Evolutionary conservation across 1,284 basidiomycete genomes (phyloP), one percentile per base, ranked within the genome.

Genomic region (Agroathelia rolfsii): DNA sequence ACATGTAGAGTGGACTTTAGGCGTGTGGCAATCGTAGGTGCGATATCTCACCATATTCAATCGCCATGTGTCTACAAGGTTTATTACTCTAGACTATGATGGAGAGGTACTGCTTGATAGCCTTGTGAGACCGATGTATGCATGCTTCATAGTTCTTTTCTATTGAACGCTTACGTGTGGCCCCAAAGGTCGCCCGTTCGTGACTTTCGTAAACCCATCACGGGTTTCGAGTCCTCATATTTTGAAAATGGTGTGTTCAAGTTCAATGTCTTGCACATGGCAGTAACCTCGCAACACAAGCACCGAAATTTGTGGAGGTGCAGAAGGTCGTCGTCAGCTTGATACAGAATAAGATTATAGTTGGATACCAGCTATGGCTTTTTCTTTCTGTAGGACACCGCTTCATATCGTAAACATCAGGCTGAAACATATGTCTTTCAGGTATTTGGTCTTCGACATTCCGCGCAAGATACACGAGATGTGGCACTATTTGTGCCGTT

Each of bases 331-430:
- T 72, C 5, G 57, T 60, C 10, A 46, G 48, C 7, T 43, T 69
- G 26, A 58, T 74, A 22, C 50, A 47, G 9, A 55, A 59, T 36
- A 73, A 69, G 47, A 63, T 74, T 19, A 48, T 76, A 28, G 59
- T 76, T 19, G 73, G 74, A 22, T 65, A 76, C 44, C 53, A 56
- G 18, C 47, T 76, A 10, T 75, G 71, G 72, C 51, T 61, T 17
- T 66, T 72, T 42, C 52, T 75, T 37, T 70, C 71, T 32, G 73
- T 72, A 43, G 30, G 59, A n/a, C n/a, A n/a, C n/a, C n/a, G n/a
- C n/a, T 47, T 33, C 35, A 30, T 27, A 35, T 32, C 25, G 30
- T 26, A 15, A 24, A 18, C 19, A 13, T 31, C 18, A 9, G 11
- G 12, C 14, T 16, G 32, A 30, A 15, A 36, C 31, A 10, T 24